These are phyloP conservation scores for Arabidopsis arenosa DNA, from an alignment of 345 rosid species.

Conservation along the genomic window DNA sequence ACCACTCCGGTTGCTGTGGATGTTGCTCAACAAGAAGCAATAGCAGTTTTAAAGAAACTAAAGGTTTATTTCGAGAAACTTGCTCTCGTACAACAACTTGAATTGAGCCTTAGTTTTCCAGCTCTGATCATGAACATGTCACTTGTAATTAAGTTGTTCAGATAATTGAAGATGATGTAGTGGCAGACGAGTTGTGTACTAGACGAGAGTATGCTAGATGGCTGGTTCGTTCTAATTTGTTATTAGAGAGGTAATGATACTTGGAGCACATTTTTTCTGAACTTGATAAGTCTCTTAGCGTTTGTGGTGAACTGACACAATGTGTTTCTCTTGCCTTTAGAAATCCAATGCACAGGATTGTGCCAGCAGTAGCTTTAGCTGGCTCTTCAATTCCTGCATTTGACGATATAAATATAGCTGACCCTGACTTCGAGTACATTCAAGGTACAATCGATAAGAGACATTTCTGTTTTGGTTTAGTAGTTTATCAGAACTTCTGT, in stretches of 20 bases:
- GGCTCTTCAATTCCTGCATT: slow-evolving; percentile 69
- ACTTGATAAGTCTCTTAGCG: background rate
- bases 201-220: slow-evolving; percentile 91
- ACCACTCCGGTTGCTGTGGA: slow-evolving; percentile 54
- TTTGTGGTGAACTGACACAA: background rate
- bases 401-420: slow-evolving; percentile 66
- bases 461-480: background rate
- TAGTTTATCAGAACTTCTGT: background rate
- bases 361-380: slow-evolving; percentile 63
- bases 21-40: slow-evolving; percentile 77
- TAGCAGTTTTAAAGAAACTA: slow-evolving; percentile 67
- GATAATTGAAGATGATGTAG: slow-evolving; percentile 71
- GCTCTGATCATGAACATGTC: slow-evolving; percentile 57
- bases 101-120: slow-evolving; percentile 36
- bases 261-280: background rate
- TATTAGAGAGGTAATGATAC: slow-evolving; percentile 69
- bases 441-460: slow-evolving; percentile 54
- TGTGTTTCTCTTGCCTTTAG: slow-evolving; percentile 44
- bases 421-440: slow-evolving; percentile 68
- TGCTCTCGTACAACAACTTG: slow-evolving; percentile 4
- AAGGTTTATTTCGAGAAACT: slow-evolving; percentile 56
- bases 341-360: slow-evolving; percentile 71
- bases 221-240: slow-evolving; percentile 64
- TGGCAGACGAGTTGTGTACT: slow-evolving; percentile 74
- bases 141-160: slow-evolving; percentile 56